These are phyloP conservation scores for Porphyra umbilicalis DNA, from an alignment of 31 red algal genomes.

Conservation along the genomic window DNA sequence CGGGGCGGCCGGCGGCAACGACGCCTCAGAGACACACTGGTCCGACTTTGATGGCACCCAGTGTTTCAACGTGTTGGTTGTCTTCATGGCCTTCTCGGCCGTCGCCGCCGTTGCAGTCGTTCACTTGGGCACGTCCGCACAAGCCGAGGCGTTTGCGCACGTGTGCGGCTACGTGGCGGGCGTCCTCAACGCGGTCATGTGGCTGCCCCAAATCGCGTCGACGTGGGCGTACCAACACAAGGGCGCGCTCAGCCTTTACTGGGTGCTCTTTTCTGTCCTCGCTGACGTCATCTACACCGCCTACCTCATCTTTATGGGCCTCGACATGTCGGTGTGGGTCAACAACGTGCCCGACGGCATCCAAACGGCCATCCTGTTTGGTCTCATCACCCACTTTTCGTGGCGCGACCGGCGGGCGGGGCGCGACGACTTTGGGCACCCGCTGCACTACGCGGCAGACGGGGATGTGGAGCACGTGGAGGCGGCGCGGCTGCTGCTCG, in stretches of 20 bases:
- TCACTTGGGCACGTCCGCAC: neutral
- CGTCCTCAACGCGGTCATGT: slow-evolving; percentile 72
- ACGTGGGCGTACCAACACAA: slow-evolving; percentile 57
- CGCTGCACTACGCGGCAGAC: slow-evolving; percentile 3
- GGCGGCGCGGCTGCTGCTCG: neutral
- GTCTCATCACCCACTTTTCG: slow-evolving; percentile 37
- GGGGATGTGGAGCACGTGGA: neutral
- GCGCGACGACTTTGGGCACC: slow-evolving; percentile 54
- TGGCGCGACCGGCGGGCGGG: slow-evolving; percentile 39
- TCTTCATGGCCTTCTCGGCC: slow-evolving; percentile 27
- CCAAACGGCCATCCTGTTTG: slow-evolving; percentile 33
- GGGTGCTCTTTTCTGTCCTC: slow-evolving; percentile 63
- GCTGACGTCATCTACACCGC: slow-evolving; percentile 66
- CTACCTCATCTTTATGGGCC: slow-evolving; percentile 44
- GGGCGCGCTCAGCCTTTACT: slow-evolving; percentile 58
- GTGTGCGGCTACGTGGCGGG: slow-evolving; percentile 51
- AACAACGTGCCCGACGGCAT: slow-evolving; percentile 84
- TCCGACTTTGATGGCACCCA: slow-evolving; percentile 5
- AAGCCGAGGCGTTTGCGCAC: slow-evolving; percentile 37
- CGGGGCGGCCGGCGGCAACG: neutral
- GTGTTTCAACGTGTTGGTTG: slow-evolving; percentile 17
- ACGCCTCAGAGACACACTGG: neutral
- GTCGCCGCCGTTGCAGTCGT: slow-evolving; percentile 7
- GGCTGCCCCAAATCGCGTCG: slow-evolving; percentile 73
- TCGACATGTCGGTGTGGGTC: slow-evolving; percentile 69